Evolutionary conservation across 495 filamentous ascomycete species (phyloP), one percentile per base, ranked within the genome.

Genomic region (Xylaria palmicola): DNA sequence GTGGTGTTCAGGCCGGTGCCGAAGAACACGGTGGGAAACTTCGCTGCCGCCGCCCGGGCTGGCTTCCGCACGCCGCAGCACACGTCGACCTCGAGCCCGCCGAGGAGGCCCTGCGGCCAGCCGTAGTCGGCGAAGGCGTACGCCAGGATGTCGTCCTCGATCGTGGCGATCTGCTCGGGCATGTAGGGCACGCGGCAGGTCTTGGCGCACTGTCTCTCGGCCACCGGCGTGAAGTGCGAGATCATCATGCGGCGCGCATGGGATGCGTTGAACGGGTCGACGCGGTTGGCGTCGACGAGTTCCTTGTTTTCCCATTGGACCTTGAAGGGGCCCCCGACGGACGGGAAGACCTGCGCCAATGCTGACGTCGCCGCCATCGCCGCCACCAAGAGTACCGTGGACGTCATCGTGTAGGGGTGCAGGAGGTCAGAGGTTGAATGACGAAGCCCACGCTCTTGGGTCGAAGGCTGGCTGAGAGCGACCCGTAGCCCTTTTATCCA

Each of bases 281-380:
- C 54, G 17, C 54, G 54, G 17, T 26, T 15, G 8, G 39, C 29
- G 26, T 56, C 54, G 10, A 56, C 40, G 9, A 56, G 54, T 8
- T 56, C 54, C 45, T 47, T 43, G 17, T 56, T 56, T 15, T 43
- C 41, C 54, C 54, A 56, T 45, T 56, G 54, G 17, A 56, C 54
- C 36, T 45, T 36, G 7, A 29, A 56, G 9, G 54, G 54, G 0
- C 54, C 54, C 24, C 39, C 39, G 1, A 40, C 9, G n/a, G 39
- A 19, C 3, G 54, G 54, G n/a, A 56, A 56, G 39, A 56, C 54
- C 17, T 56, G 54, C 10, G 54, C 54, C 5, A 43, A 15, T 24
- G 41, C 27, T 12, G 39, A 32, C 10, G 54, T 47, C 26, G 40
- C 54, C 34, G 40, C 54, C 26, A 56, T 27, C 12, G 54, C 54